These are phyloP conservation scores for Trametes villosa DNA, from an alignment of 768 basidiomycete genomes.

Conservation along the genomic window DNA sequence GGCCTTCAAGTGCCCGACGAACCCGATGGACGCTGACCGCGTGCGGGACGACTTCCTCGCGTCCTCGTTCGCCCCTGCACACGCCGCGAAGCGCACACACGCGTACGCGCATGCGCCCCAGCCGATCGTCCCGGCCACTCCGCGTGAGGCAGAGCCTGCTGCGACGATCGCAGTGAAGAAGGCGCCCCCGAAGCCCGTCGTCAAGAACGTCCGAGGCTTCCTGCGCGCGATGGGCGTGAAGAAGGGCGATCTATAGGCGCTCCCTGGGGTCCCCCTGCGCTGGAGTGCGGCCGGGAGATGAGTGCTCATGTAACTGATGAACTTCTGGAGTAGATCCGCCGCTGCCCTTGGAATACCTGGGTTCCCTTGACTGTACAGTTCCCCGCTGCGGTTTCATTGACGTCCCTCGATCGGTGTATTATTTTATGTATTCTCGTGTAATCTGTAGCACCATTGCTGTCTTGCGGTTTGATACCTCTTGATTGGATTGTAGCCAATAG, in stretches of 20 bases:
- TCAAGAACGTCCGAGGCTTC: constrained; percentile 36
- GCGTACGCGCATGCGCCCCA: background rate
- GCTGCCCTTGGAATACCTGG: background rate
- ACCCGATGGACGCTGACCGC: constrained; percentile 41
- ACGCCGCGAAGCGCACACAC: constrained; percentile 10
- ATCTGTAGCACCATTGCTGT: background rate
- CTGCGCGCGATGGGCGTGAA: constrained; percentile 37
- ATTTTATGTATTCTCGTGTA: constrained; percentile 4
- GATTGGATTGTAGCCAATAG: constrained; percentile 6
- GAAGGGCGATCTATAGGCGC: constrained; percentile 23
- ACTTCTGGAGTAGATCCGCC: background rate
- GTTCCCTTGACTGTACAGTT: too few species aligned
- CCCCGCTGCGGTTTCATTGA: too few species aligned
- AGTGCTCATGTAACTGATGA: background rate
- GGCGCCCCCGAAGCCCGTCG: constrained; percentile 27
- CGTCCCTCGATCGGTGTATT: background rate
- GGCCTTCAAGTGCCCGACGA: constrained; percentile 37
- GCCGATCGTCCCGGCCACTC: background rate
- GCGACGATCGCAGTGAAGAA: constrained; percentile 27
- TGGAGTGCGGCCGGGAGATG: background rate
- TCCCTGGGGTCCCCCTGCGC: background rate
- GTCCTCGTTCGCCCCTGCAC: constrained; percentile 47
- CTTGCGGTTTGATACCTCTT: background rate
- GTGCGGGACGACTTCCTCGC: constrained; percentile 48
- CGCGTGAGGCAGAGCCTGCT: constrained; percentile 18